Evolutionary conservation across 176 grass and related monocot genomes (phyloP), one percentile per base, ranked within the genome.

Genomic region (Oryza punctata): DNA sequence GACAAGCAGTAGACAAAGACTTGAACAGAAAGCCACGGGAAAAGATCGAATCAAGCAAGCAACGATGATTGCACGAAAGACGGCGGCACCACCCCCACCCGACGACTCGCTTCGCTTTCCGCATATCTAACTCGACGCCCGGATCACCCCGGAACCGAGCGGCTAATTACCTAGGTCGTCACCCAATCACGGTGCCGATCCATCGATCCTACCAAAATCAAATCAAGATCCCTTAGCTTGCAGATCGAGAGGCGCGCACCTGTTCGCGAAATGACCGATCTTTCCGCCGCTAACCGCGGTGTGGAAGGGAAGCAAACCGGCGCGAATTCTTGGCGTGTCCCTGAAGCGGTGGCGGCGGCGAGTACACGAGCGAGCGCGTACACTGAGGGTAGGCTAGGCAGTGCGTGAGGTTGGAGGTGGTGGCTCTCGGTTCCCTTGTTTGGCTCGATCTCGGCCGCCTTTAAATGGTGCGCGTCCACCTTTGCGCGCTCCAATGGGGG

Each of bases 391-490:
- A 7, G 85, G 75, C 87, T 10, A 2, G 85, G 75, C 87, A 84
- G 65, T 86, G 78, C 63, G 52, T 50, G 88, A 61, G 82, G 60
- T 72, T 61, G 45, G 45, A 47, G 40, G 47, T 78, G 65, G 52
- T 77, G 88, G 88, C 27, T 18, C 5, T 57, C 7, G 69, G 30
- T 85, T 77, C 38, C 10, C 33, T 47, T 37, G 41, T 77, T 63
- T 75, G 70, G 81, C 81, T 83, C 69, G 75, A 83, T 79, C 81
- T 6, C 69, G 68, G 8, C 43, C 66, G 69, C 47, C 50, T 92
- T 90, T 91, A 90, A 94, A 91, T 84, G 92, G 90, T 91, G 77
- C 32, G 65, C 84, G 82, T 66, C 81, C 81, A 84, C 87, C 90
- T 90, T 90, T 88, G 93, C 52, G 74, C 83, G 79, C 87, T 83